Evolutionary conservation across 305 asterid genomes (phyloP).

Genomic region (Salvia sclarea): DNA sequence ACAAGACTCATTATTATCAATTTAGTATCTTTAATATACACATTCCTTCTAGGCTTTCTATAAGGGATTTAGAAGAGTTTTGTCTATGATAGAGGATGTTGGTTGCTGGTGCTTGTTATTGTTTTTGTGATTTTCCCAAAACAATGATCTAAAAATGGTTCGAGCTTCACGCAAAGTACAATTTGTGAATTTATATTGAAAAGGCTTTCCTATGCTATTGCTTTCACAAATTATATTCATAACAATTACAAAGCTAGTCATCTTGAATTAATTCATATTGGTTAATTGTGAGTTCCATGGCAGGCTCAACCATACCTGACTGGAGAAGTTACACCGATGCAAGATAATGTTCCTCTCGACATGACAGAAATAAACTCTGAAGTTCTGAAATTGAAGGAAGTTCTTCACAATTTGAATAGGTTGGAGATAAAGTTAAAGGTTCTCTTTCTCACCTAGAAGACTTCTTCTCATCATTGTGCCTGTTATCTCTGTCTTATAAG

Average conservation of each 20-base stretch:
- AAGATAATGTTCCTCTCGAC: slow-evolving; percentile 45
- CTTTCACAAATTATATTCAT: slow-evolving; percentile 1
- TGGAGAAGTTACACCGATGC: slow-evolving; percentile 60
- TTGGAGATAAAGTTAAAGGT: slow-evolving; percentile 90
- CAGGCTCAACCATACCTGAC: slow-evolving; percentile 77
- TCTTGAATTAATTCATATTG: slow-evolving; percentile 24
- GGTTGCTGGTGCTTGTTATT: slow-evolving; percentile 3
- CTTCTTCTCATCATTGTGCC: neutral
- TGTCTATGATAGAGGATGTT: neutral
- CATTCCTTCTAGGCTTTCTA: neutral
- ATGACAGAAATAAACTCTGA: slow-evolving; percentile 46
- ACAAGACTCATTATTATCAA: neutral
- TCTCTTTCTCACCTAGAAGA: slow-evolving; percentile 20
- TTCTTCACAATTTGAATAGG: slow-evolving; percentile 63
- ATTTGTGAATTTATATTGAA: neutral
- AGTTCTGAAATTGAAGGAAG: slow-evolving; percentile 59
- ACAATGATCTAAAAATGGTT: neutral
- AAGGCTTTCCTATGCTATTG: neutral
- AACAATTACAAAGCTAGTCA: neutral
- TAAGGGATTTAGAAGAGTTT: neutral
- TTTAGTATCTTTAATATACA: neutral
- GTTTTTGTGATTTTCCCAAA: neutral
- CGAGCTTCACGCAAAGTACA: slow-evolving; percentile 3
- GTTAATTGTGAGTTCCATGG: slow-evolving; percentile 33
- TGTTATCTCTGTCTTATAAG: neutral